Evolutionary conservation across 768 basidiomycete species (phyloP), one percentile per base, ranked within the genome.

Genomic region (Lenzites betulinus): DNA sequence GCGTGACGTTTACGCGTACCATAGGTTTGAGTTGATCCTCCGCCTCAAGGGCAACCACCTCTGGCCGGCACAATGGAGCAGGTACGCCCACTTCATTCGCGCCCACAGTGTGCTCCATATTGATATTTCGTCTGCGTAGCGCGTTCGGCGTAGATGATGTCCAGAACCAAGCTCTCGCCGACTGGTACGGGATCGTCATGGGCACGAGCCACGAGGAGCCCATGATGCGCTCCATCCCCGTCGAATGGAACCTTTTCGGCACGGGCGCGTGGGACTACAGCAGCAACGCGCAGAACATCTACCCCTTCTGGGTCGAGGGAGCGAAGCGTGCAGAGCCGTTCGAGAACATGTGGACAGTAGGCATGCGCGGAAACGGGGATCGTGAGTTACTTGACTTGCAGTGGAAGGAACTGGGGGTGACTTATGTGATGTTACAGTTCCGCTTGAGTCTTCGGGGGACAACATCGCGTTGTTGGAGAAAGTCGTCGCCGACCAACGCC

Each of bases 121-220:
- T n/a, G 20, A 12, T 44, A 20, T 49, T 30, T 35, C 47, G 18
- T 18, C 44, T 46, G 57, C 51, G 48, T 59, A 73, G 72, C 60
- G 73, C 84, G 1, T 88, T 88, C 64, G 79, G 75, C 18, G 69
- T 84, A 15, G 86, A 89, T 63, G 86, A 88, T 60, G 74, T 79
- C 0, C 73, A 78, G 28, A 90, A 89, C 65, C 86, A 87, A 65
- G 75, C 76, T 28, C 74, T 85, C 35, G 89, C 88, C 3, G 82
- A 89, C 63, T 75, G 75, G 55, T 88, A 84, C 71, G 88, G 84
- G 25, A 78, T 89, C 46, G 87, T 85, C 35, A 89, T 89, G 85
- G 86, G 88, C 48, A 88, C 88, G 2, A 86, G 83, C 71, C 86
- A 89, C 68, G 83, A 90, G 70, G 88, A 90, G 66, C 88, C 89